Conservation (phyloP, 2,329 filamentous ascomycete species). For the Fusarium veterinarium region DNA sequence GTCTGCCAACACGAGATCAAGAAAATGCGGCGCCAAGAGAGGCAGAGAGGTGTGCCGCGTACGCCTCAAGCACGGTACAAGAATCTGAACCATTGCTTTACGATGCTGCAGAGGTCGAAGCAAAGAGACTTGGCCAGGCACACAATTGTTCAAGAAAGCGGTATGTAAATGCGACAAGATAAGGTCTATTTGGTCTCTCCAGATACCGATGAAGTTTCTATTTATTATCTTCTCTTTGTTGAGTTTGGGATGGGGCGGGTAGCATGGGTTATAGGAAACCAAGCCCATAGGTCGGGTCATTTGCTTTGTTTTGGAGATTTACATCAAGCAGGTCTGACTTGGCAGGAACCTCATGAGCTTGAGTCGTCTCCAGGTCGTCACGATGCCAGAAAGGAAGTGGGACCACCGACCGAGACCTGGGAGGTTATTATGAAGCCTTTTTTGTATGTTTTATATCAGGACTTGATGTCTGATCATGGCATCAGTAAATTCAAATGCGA, state of each 20-base stretch:
- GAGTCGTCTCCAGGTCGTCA: constrained; percentile 1
- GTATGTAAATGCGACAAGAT: constrained; percentile 29
- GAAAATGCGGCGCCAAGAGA: constrained; percentile 39
- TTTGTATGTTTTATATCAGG: constrained; percentile 41
- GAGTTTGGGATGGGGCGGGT: constrained; percentile 11
- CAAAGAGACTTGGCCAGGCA: constrained; percentile 7
- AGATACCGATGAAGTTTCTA: constrained; percentile 9
- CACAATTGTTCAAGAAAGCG: constrained; percentile 14
- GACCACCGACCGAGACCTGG: constrained; percentile 14
- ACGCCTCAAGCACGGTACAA: constrained; percentile 11
- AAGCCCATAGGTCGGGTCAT: constrained; percentile 1
- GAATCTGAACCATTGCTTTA: constrained; percentile 36
- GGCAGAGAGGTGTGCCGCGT: constrained; percentile 11
- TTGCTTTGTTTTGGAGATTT: constrained; percentile 34
- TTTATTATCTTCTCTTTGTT: constrained; percentile 30
- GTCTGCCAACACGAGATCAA: constrained; percentile 28
- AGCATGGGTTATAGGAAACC: constrained; percentile 26
- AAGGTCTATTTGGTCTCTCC: constrained; percentile 15
- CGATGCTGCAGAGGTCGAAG: constrained; percentile 11
- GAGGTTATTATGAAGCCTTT: constrained; percentile 22
- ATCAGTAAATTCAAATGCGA: constrained; percentile 23
- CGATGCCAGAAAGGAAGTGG: constrained; percentile 7
- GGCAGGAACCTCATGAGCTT: not conserved
- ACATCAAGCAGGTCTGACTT: constrained; percentile 9
- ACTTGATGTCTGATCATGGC: constrained; percentile 23